Percentiles rank a stretch among this genome's conserved stretches.
phyloP scores from a whole-genome alignment of 2,329 filamentous ascomycete species.

The Ophiosphaerella korrae region DNA sequence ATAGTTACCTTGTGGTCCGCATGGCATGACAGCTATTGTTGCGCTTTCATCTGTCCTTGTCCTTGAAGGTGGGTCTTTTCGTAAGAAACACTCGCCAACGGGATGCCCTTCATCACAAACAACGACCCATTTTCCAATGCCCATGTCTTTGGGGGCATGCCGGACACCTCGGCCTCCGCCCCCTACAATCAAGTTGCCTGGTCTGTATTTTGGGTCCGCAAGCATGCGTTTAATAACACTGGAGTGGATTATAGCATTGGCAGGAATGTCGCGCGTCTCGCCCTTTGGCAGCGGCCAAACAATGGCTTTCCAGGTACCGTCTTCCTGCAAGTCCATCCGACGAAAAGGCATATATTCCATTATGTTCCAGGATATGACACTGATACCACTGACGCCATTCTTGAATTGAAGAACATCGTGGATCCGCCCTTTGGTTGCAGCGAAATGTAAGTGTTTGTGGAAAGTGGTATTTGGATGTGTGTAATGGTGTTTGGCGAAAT shows the following conservation, averaged over 20 bases:
- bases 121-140: conserved; percentile 75
- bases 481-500: conserved; percentile 20
- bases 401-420: conserved; percentile 74
- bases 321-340: conserved; percentile 74
- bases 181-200: conserved; percentile 79
- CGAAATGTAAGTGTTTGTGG: conserved; percentile 62
- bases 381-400: conserved; percentile 60
- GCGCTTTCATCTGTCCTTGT: conserved; percentile 17
- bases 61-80: conserved; percentile 34
- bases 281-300: conserved; percentile 79
- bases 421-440: conserved; percentile 60
- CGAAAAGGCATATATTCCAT: conserved; percentile 85
- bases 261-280: conserved; percentile 76
- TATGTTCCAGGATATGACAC: conserved; percentile 72
- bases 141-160: conserved; percentile 63
- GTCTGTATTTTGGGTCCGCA: conserved; percentile 67
- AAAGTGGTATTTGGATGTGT: conserved; percentile 51
- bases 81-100: conserved; percentile 70
- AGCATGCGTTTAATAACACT: conserved; percentile 76
- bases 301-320: conserved; percentile 80
- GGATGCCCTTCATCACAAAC: conserved; percentile 67
- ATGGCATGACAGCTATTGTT: neutral
- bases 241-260: conserved; percentile 71
- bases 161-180: conserved; percentile 74
- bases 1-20: conserved; percentile 5